Percentiles rank a stretch among this genome's conserved stretches.
Evolutionary conservation across 176 grass and related monocot species (phyloP).

Genomic region (Dactylis glomerata): DNA sequence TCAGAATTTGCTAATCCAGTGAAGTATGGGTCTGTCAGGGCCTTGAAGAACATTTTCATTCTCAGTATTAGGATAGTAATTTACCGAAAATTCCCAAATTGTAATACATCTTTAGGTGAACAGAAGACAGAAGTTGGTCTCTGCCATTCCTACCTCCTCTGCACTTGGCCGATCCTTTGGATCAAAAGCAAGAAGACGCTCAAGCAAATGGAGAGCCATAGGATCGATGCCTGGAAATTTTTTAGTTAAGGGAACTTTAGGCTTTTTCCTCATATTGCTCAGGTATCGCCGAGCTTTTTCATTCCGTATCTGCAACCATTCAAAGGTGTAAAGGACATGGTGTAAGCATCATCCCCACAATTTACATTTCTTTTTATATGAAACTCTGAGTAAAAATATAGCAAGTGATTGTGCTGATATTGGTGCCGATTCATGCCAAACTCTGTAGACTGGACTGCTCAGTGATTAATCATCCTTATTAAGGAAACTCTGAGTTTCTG

Average conservation of each 20-base stretch:
- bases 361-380: neutral
- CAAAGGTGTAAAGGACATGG: neutral
- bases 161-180: slow-evolving; percentile 83
- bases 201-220: slow-evolving; percentile 75
- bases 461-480: neutral
- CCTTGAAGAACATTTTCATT: slow-evolving; percentile 51
- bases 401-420: slow-evolving; percentile 1
- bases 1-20: slow-evolving; percentile 79
- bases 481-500: neutral
- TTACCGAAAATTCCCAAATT: slow-evolving; percentile 17
- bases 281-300: slow-evolving; percentile 92
- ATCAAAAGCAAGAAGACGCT: slow-evolving; percentile 88
- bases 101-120: slow-evolving; percentile 10
- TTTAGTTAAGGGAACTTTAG: slow-evolving; percentile 58
- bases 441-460: neutral
- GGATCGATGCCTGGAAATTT: slow-evolving; percentile 78
- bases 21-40: slow-evolving; percentile 84
- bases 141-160: slow-evolving; percentile 55
- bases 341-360: slow-evolving; percentile 3
- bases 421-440: neutral
- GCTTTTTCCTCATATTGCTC: slow-evolving; percentile 84
- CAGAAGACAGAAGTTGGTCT: neutral
- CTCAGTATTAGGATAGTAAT: slow-evolving; percentile 34
- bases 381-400: neutral
- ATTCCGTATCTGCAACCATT: slow-evolving; percentile 65